Base-by-base conservation (phyloP, 2,329 filamentous ascomycete genomes). In the Pseudogymnoascus sp. region DNA sequence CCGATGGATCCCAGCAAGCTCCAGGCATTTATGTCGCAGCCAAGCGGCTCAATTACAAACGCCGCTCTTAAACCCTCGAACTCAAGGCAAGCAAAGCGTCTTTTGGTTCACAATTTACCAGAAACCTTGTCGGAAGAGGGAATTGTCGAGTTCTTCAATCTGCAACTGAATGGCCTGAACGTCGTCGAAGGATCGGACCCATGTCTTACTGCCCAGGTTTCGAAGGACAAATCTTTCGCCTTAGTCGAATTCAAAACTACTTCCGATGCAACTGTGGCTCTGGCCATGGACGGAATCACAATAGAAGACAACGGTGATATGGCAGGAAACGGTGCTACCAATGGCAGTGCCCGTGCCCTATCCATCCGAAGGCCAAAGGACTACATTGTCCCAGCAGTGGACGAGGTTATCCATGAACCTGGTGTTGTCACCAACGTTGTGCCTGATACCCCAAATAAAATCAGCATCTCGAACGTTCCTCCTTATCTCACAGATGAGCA, bases 111-210 rank as follows among this genome's bases (percentile, higher is more conserved):
- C 76, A 96, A 96, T 71, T 75, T 99, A 12, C 89, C 93, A 2
- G 70, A 82, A 1, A 82, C 79, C 22, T 82, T 83, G n/a, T 89
- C 84, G 12, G 90, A 96, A 63, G 92, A 96, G 60, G 78, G 77
- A 64, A 73, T 99, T 39, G 77, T 88, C 63, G 82, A 86, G 20
- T 99, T 97, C 77, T 97, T 99, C 81, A 99, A 99, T 71, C 80
- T 96, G 22, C 92, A 97, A 73, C 83, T 99, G 59, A 97, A 99
- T 69, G 92, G 92, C n/a, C 79, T 99, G 54, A 99, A 99, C 69
- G 88, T 97, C 36, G 85, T 96, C 59, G 86, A 91, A 66, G 86
- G 85, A 65, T 82, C 84, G 54, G 92, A 97, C 69, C 92, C 93
- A 36, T 97, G 94, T 72, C 80, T 90, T 59, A 86, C 88, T 6